A percentile compares a stretch with the other conserved stretches of the same genome.
phyloP scores from a whole-genome alignment of 768 basidiomycete species.

The Zangia roseola region DNA sequence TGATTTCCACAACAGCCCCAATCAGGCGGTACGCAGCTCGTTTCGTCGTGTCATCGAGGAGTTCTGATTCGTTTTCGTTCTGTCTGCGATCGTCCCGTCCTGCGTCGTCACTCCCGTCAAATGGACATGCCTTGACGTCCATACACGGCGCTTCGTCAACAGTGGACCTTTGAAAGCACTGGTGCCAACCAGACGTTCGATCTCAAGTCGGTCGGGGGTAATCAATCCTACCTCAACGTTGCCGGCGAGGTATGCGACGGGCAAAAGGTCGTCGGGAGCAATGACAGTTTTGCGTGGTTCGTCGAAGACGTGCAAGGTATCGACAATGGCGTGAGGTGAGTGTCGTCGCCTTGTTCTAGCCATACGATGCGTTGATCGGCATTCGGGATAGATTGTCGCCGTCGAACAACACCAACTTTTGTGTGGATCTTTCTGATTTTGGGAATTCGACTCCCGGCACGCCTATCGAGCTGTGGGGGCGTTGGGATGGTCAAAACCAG shows the following conservation, averaged over 20 bases:
- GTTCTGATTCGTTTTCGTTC: no score
- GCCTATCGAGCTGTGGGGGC: constrained; percentile 45
- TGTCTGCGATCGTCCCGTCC: no score
- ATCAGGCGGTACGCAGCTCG: constrained; percentile 43
- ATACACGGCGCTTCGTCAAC: background rate
- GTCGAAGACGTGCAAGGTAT: constrained; percentile 47
- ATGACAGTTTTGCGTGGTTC: constrained; percentile 44
- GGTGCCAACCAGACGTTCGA: constrained; percentile 31
- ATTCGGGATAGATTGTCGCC: constrained; percentile 41
- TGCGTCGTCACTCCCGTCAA: no score
- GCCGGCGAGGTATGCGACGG: constrained; percentile 36
- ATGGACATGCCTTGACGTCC: background rate
- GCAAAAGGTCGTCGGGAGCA: constrained; percentile 36
- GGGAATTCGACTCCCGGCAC: constrained; percentile 47
- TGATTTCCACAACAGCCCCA: constrained; percentile 39
- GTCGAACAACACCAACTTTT: constrained; percentile 38
- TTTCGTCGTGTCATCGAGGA: no score
- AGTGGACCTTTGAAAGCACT: constrained; percentile 47
- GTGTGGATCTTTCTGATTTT: constrained; percentile 47
- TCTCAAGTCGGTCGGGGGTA: constrained; percentile 42
- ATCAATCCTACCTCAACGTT: constrained; percentile 42
- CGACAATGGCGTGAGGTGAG: constrained; percentile 42
- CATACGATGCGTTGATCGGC: background rate
- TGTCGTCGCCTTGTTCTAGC: background rate
- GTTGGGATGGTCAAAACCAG: constrained; percentile 52